Conservation (phyloP, 2,329 filamentous ascomycete species). For the Scytalidium sp. region DNA sequence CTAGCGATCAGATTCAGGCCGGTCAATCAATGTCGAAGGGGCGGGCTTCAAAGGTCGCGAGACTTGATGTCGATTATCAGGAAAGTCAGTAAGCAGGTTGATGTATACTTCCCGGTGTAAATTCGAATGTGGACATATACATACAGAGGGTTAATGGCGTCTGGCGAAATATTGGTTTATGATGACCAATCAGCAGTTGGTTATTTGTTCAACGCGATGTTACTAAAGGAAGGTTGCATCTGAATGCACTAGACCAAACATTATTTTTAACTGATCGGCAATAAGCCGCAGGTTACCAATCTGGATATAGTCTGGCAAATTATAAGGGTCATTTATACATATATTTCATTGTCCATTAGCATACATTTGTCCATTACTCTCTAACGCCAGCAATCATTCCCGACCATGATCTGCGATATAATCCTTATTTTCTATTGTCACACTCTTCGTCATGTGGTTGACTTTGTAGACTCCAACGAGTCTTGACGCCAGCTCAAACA, state of each 20-base stretch:
- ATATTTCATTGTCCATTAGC: neutral
- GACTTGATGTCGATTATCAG: neutral
- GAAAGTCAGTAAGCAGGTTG: neutral
- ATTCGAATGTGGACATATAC: neutral
- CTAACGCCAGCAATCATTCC: slow-evolving; percentile 3
- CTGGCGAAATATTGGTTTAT: neutral
- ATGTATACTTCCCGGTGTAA: neutral
- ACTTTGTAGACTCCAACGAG: slow-evolving; percentile 99
- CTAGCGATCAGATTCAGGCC: neutral
- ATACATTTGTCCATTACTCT: neutral
- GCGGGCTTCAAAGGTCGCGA: neutral
- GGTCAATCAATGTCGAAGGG: neutral
- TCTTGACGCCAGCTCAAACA: slow-evolving; percentile 97
- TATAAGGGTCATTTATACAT: neutral
- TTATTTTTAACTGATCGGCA: too few relatives aligned
- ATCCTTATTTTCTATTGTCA: slow-evolving; percentile 82
- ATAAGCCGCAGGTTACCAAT: too few relatives aligned
- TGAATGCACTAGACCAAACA: too few relatives aligned
- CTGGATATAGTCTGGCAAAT: too few relatives aligned
- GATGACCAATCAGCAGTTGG: neutral
- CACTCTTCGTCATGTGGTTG: slow-evolving; percentile 96
- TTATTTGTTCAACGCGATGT: too few relatives aligned
- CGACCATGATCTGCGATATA: slow-evolving; percentile 46
- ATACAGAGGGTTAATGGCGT: neutral
- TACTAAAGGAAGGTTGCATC: too few relatives aligned